Evolutionary conservation across 139 green algal genomes (phyloP).

Genomic region (Coccomyxa sp.): DNA sequence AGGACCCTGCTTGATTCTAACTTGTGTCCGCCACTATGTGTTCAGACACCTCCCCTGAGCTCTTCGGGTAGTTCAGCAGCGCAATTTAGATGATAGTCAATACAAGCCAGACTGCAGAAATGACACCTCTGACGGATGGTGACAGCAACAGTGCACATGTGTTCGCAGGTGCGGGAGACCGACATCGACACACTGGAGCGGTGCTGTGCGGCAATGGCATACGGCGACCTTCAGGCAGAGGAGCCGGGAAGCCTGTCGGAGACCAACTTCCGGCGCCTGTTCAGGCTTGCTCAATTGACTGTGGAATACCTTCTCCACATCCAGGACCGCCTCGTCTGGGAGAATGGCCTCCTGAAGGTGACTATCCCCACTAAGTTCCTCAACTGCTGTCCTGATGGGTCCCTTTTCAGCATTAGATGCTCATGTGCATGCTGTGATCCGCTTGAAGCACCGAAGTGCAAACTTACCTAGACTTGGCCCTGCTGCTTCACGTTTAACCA

Average conservation of each 20-base stretch:
- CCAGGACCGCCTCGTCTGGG: slow-evolving; percentile 54
- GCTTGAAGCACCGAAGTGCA: not conserved
- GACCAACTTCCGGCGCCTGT: slow-evolving; percentile 48
- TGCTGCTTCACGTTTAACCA: not conserved
- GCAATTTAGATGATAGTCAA: no score
- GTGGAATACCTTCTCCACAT: slow-evolving; percentile 80
- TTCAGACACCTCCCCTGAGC: no score
- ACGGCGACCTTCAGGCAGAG: slow-evolving; percentile 67
- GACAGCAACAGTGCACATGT: not conserved
- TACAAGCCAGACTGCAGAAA: not conserved
- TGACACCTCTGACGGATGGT: not conserved
- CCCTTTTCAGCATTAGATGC: not conserved
- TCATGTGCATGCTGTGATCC: not conserved
- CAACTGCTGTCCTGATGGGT: not conserved
- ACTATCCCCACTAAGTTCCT: not conserved
- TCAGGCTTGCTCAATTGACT: slow-evolving; percentile 69
- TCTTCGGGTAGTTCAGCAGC: no score
- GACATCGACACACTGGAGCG: slow-evolving; percentile 65
- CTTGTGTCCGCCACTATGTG: no score
- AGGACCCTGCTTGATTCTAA: no score
- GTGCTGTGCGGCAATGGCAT: slow-evolving; percentile 48
- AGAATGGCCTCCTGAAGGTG: slow-evolving; percentile 21
- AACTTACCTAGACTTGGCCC: not conserved
- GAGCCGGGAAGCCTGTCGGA: slow-evolving; percentile 58
- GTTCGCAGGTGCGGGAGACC: slow-evolving; percentile 42